Percentiles rank a stretch among this genome's conserved stretches.
phyloP scores from a whole-genome alignment of 495 filamentous ascomycete genomes.

The Podospora fimiseda region DNA sequence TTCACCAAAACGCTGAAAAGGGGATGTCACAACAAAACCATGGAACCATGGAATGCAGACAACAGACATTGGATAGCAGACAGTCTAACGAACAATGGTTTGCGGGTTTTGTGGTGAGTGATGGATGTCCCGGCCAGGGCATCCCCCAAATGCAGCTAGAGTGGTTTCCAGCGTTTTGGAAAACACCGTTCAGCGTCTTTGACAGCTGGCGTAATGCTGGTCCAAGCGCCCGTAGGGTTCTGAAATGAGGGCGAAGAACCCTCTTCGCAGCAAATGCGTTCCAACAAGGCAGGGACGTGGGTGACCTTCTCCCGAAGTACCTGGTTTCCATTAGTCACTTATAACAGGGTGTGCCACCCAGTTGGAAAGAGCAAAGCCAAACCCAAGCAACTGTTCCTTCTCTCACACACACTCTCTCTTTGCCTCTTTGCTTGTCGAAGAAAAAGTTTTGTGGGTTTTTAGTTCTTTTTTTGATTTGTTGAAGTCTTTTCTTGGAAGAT shows the following conservation, averaged over 20 bases:
- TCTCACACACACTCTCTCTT: conserved; percentile 10
- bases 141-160: background rate
- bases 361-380: conserved; percentile 13
- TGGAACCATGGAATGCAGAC: background rate
- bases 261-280: conserved; percentile 3
- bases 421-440: background rate
- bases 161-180: background rate
- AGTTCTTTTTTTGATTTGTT: background rate
- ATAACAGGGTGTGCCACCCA: conserved; percentile 23
- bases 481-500: no score
- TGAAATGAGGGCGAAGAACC: conserved; percentile 2
- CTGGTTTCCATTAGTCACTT: conserved; percentile 24
- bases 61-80: background rate
- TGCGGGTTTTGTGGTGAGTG: background rate
- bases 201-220: conserved; percentile 3
- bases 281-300: conserved; percentile 11
- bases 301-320: conserved; percentile 22
- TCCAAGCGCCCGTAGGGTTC: conserved; percentile 1
- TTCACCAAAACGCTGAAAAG: conserved; percentile 4
- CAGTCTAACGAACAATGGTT: conserved; percentile 6
- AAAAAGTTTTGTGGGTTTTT: background rate
- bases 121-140: background rate
- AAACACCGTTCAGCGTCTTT: background rate
- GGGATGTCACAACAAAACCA: background rate
- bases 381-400: background rate